Conservation (phyloP, 352 stramenopile genomes). For the Pythium insidiosum region DNA sequence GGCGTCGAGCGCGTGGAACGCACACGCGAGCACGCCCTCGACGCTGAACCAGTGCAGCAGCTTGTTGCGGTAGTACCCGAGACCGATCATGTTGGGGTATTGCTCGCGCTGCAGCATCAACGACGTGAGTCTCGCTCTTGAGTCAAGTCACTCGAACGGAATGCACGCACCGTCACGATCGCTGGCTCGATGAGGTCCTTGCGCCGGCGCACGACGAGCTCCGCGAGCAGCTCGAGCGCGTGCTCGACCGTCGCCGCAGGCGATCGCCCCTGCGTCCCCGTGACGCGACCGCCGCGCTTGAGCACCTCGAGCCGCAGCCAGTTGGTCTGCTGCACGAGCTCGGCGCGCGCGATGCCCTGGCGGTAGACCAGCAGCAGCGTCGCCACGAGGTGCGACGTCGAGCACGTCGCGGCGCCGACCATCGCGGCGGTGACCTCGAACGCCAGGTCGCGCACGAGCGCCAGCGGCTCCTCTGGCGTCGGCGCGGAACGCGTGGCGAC, state of each 20-base stretch:
- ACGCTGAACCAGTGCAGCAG: constrained; percentile 81
- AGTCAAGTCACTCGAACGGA: too few relatives aligned
- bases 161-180: constrained; percentile 45
- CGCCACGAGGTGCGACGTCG: constrained; percentile 65
- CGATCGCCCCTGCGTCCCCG: constrained; percentile 59
- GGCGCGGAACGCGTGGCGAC: constrained; percentile 1
- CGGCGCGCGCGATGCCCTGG: constrained; percentile 60
- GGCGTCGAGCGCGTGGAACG: constrained; percentile 54
- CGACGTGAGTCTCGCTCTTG: too few relatives aligned
- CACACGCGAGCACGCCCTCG: constrained; percentile 71
- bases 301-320: constrained; percentile 71
- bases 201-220: constrained; percentile 60
- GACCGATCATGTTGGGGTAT: constrained; percentile 81
- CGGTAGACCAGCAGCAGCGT: constrained; percentile 73
- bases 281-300: constrained; percentile 55
- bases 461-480: constrained; percentile 2
- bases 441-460: constrained; percentile 53
- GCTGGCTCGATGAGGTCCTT: constrained; percentile 77
- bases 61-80: constrained; percentile 86
- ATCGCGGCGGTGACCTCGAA: constrained; percentile 74
- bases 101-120: constrained; percentile 42
- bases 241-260: constrained; percentile 58
- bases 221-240: constrained; percentile 52
- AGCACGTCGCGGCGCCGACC: constrained; percentile 56
- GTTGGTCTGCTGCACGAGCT: constrained; percentile 65